Percentiles rank a stretch among this genome's conserved stretches.
Evolutionary conservation across 169 alveolate species (phyloP).

Genomic region (Hammondia hammondi): DNA sequence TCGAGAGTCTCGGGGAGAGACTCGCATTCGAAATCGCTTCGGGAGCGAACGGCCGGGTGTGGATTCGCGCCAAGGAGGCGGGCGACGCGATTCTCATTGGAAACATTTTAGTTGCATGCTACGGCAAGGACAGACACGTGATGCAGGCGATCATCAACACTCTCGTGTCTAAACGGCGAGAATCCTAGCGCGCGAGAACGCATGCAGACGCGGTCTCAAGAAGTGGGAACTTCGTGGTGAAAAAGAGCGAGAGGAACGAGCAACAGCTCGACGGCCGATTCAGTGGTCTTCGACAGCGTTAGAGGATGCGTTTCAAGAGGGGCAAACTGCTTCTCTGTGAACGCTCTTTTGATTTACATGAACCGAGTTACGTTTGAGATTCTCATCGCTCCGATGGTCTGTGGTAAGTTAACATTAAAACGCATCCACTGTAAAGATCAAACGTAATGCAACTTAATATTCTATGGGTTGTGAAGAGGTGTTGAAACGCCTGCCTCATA

Average conservation of each 20-base stretch:
- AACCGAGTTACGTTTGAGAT: too few relatives aligned
- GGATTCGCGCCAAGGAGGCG: slow-evolving; percentile 46
- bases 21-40: slow-evolving; percentile 52
- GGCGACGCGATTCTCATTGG: slow-evolving; percentile 50
- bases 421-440: too few relatives aligned
- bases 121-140: slow-evolving; percentile 50
- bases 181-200: neutral
- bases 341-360: too few relatives aligned
- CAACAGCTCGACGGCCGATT: too few relatives aligned
- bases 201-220: neutral
- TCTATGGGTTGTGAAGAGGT: too few relatives aligned
- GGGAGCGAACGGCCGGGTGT: slow-evolving; percentile 59
- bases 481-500: too few relatives aligned
- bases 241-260: neutral
- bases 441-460: too few relatives aligned
- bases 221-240: neutral
- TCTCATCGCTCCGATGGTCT: too few relatives aligned
- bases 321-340: too few relatives aligned
- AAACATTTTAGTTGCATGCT: slow-evolving; percentile 47
- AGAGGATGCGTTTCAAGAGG: too few relatives aligned
- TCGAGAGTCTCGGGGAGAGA: slow-evolving; percentile 48
- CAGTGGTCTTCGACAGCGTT: too few relatives aligned
- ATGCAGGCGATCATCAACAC: slow-evolving; percentile 63
- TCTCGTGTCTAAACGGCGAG: neutral
- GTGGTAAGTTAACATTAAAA: too few relatives aligned